phyloP scores from a whole-genome alignment of 2,329 filamentous ascomycete species.

The Alternaria novae-zelandiae region DNA sequence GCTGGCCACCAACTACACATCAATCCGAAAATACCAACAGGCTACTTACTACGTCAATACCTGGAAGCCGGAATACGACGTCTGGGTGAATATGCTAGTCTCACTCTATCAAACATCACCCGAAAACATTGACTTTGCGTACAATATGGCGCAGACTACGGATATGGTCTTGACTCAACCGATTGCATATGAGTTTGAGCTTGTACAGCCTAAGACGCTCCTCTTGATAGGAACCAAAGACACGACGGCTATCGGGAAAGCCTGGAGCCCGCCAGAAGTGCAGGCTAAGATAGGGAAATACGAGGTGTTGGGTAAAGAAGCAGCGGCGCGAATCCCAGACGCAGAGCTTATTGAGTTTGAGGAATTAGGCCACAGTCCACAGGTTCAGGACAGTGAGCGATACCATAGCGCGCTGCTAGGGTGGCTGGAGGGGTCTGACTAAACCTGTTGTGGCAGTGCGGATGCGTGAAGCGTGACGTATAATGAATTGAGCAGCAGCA shows the following conservation, averaged over 20 bases:
- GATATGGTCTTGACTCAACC: slow-evolving; percentile 64
- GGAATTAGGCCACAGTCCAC: slow-evolving; percentile 60
- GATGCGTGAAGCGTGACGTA: background rate
- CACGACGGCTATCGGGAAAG: slow-evolving; percentile 62
- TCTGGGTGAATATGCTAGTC: slow-evolving; percentile 63
- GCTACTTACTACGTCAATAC: slow-evolving; percentile 41
- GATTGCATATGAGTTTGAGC: slow-evolving; percentile 58
- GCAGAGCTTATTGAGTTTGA: slow-evolving; percentile 56
- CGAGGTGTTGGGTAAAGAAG: slow-evolving; percentile 56
- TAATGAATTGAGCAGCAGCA: background rate
- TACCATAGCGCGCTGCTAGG: slow-evolving; percentile 57
- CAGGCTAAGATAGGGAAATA: slow-evolving; percentile 55
- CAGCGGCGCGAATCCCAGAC: slow-evolving; percentile 54
- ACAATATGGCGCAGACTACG: slow-evolving; percentile 59
- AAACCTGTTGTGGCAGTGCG: background rate
- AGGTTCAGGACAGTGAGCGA: slow-evolving; percentile 57
- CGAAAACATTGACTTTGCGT: slow-evolving; percentile 51
- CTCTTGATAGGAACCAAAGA: slow-evolving; percentile 61
- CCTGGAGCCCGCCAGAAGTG: slow-evolving; percentile 51
- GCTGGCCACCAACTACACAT: slow-evolving; percentile 29
- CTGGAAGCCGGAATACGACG: slow-evolving; percentile 59
- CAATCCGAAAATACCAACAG: slow-evolving; percentile 37
- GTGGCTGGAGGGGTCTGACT: slow-evolving; percentile 48
- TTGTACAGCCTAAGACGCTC: slow-evolving; percentile 55
- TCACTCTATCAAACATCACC: slow-evolving; percentile 57